Base-by-base conservation (phyloP, 2,329 filamentous ascomycete genomes). In the Colletotrichum camelliae region DNA sequence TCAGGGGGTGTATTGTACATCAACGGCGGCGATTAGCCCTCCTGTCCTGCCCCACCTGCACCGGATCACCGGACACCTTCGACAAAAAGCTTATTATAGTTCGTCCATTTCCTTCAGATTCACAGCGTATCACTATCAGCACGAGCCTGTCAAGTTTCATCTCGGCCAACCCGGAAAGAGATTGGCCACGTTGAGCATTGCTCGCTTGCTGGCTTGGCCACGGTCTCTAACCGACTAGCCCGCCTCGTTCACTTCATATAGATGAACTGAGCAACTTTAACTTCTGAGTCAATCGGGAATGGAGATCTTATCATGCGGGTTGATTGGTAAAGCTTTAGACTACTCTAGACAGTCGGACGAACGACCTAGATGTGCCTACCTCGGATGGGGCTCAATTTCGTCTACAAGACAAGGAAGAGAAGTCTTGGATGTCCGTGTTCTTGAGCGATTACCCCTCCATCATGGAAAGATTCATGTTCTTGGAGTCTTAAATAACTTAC, bases 51-150 rank as follows among this genome's bases (percentile, higher is more conserved):
- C n/a, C 43, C n/a, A 52, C 43, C 43, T 52, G 43, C 21, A 3
- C 43, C 43, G 43, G n/a, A 52, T 52, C 43, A 52, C 43, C 43
- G 43, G 43, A 52, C 43, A 21, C 43, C n/a, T 91, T 89, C 0
- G 92, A 52, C 5, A 52, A 52, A 52, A 52, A 52, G 43, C 43
- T 52, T 52, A 52, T 21, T 52, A 52, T 52, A 52, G 43, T 52
- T 52, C 43, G 43, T 52, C n/a, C 43, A 52, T 52, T 52, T 27
- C 24, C 24, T 24, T 58, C 24, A 12, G 24, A 58, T 27, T 58
- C 55, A 24, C 27, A 24, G 24, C 55, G 27, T 58, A 58, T 52
- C 43, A 21, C 43, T 52, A 21, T 52, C 43, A 21, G 43, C 43
- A 48, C 43, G 43, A 48, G 43, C 43, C 43, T 52, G 43, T 21